phyloP scores from a whole-genome alignment of 2,329 filamentous ascomycete genomes.

The Fusarium coffeatum region DNA sequence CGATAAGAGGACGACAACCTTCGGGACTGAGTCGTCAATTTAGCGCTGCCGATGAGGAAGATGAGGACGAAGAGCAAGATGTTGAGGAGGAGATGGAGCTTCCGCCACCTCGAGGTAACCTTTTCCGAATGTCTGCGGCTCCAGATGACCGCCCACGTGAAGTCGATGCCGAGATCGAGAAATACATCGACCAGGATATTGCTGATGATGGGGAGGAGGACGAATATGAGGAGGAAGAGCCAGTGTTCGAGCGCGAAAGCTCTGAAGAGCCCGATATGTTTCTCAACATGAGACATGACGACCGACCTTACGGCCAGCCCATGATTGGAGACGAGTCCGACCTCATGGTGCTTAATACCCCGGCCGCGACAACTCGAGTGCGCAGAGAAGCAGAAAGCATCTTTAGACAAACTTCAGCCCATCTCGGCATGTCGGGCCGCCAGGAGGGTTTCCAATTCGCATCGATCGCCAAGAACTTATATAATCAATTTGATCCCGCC shows the following conservation, averaged over 20 bases:
- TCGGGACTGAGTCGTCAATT: slow-evolving; percentile 63
- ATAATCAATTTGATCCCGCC: slow-evolving; percentile 66
- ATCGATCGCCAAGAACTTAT: slow-evolving; percentile 77
- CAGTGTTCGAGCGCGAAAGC: slow-evolving; percentile 53
- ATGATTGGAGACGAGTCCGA: slow-evolving; percentile 61
- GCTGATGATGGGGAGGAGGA: slow-evolving; percentile 51
- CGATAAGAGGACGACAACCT: slow-evolving; percentile 58
- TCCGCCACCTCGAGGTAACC: slow-evolving; percentile 48
- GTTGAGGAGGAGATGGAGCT: slow-evolving; percentile 52
- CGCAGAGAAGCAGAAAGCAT: slow-evolving; percentile 67
- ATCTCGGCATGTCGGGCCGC: slow-evolving; percentile 55
- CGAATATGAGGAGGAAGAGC: slow-evolving; percentile 57
- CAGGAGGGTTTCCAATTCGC: slow-evolving; percentile 73
- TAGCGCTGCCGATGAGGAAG: slow-evolving; percentile 50
- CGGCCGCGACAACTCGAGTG: slow-evolving; percentile 65
- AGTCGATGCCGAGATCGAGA: slow-evolving; percentile 53
- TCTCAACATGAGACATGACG: slow-evolving; percentile 60
- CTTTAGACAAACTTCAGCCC: slow-evolving; percentile 64
- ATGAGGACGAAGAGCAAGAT: slow-evolving; percentile 47
- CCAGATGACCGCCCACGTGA: slow-evolving; percentile 39
- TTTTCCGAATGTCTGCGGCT: slow-evolving; percentile 49
- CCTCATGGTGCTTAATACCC: slow-evolving; percentile 66
- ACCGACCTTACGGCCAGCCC: slow-evolving; percentile 53
- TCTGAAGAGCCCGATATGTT: slow-evolving; percentile 61
- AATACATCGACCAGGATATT: slow-evolving; percentile 53